Evolutionary conservation across 352 stramenopile genomes (phyloP).

Genomic region (Pythium rhizo-oryzae): DNA sequence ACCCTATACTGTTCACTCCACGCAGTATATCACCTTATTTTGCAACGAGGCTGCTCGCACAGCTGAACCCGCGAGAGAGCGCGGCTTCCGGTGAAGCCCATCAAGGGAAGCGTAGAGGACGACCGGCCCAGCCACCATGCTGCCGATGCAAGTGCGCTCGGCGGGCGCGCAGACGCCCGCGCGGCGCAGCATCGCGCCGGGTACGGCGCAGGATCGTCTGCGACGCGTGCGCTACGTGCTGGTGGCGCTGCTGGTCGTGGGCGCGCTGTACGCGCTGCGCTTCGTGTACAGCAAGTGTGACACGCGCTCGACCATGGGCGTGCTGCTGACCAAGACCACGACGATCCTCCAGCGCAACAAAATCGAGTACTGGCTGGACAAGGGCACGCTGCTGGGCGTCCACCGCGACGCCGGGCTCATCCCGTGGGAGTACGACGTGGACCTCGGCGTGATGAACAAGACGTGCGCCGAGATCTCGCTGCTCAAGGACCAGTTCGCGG

Average conservation of each 20-base stretch:
- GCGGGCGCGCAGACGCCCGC: neutral
- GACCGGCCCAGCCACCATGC: slow-evolving; percentile 13
- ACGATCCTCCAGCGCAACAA: slow-evolving; percentile 61
- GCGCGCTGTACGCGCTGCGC: slow-evolving; percentile 42
- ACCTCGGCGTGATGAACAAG: slow-evolving; percentile 78
- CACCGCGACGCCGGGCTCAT: slow-evolving; percentile 71
- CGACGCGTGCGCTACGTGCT: slow-evolving; percentile 34
- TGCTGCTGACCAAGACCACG: slow-evolving; percentile 69
- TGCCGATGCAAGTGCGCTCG: slow-evolving; percentile 20
- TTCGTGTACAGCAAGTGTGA: slow-evolving; percentile 81
- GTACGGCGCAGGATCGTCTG: slow-evolving; percentile 24
- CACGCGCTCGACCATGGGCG: slow-evolving; percentile 68
- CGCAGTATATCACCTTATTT: slow-evolving; percentile 17
- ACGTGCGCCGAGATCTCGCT: slow-evolving; percentile 69
- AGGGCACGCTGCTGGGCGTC: slow-evolving; percentile 72
- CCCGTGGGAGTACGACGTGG: slow-evolving; percentile 81
- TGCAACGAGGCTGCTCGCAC: slow-evolving; percentile 4
- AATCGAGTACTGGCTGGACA: slow-evolving; percentile 86
- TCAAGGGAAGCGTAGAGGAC: neutral
- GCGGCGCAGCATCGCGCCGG: slow-evolving; percentile 7
- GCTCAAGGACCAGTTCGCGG: slow-evolving; percentile 65
- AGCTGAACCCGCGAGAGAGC: neutral
- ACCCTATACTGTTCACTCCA: no score
- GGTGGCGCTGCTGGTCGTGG: slow-evolving; percentile 31
- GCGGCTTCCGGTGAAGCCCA: neutral